Base-by-base conservation (phyloP, 2,329 filamentous ascomycete genomes). In the Penicillium sp. region DNA sequence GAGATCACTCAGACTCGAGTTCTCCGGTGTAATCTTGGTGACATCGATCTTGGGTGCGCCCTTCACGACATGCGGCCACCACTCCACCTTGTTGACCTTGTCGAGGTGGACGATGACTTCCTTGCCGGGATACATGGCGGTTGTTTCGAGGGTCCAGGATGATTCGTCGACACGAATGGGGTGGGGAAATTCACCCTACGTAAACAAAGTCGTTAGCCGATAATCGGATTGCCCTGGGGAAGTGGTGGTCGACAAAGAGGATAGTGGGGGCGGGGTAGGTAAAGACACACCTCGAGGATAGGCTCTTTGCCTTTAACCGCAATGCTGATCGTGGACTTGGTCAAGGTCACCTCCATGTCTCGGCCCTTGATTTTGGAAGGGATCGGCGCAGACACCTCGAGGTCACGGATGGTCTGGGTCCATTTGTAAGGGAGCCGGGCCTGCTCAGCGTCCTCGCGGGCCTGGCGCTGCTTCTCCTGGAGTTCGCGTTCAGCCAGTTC, bases 51-150 rank as follows among this genome's bases (percentile, higher is more conserved):
- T 89, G 60, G 94, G 94, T 4, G 92, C 93, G 6, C 79, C 77
- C 7, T 88, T 95, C 33, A 97, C 84, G 37, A 97, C 90, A 77
- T 97, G 92, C 29, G 90, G 79, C 94, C 94, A 99, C 94, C 94
- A 99, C 77, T 97, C 90, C 85, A 95, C 89, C 82, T 97, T 94
- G 81, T 97, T 96, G 64, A 85, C 77, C 78, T 99, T 99, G 81
- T 97, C 92, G 50, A 99, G 88, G 75, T 96, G 92, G 65, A 97
- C 85, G 70, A 88, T 85, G 64, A 97, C 84, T 70, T 91, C 88
- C 77, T 95, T 89, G 65, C 78, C 79, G 23, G 72, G 76, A 45
- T 64, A 71, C 49, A 62, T 79, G 1, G 85, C 74, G 47, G 86
- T 85, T 20, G 88, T 81, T 55, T 89, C 83, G 46, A 99, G 85